phyloP scores from a whole-genome alignment of 1,284 basidiomycete species.

The Pseudozyma thailandica region DNA sequence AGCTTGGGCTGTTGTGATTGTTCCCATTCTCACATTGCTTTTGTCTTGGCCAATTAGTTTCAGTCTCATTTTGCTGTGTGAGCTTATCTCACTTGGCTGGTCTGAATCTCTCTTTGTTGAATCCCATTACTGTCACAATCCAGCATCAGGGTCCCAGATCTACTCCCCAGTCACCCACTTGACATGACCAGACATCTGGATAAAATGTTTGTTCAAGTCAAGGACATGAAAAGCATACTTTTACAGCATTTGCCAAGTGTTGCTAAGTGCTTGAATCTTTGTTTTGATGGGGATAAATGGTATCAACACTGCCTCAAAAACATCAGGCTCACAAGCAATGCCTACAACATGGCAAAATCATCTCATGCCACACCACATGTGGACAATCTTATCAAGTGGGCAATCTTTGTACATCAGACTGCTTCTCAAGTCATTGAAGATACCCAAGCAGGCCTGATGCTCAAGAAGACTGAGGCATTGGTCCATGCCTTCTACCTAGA shows the following conservation, averaged over 20 bases:
- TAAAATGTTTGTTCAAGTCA: not conserved
- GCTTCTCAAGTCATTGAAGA: not conserved
- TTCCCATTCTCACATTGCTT: too few relatives aligned
- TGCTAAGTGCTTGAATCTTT: not conserved
- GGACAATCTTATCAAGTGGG: not conserved
- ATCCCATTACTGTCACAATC: too few relatives aligned
- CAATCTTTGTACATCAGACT: not conserved
- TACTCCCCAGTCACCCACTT: too few relatives aligned
- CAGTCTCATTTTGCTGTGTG: too few relatives aligned
- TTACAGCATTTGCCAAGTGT: not conserved
- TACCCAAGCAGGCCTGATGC: not conserved
- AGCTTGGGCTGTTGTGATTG: too few relatives aligned
- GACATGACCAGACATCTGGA: constrained; percentile 1
- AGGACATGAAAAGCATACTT: not conserved
- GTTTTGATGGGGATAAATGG: not conserved
- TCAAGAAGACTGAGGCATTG: not conserved
- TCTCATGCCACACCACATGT: not conserved
- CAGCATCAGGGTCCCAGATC: too few relatives aligned
- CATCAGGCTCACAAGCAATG: not conserved
- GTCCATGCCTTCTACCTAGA: not conserved
- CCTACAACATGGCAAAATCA: not conserved
- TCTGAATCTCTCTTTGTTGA: too few relatives aligned
- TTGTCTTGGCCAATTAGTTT: too few relatives aligned
- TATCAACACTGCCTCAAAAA: not conserved
- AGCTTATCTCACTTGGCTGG: too few relatives aligned